phyloP scores from a whole-genome alignment of 768 basidiomycete genomes.

The Royoungia palumana region DNA sequence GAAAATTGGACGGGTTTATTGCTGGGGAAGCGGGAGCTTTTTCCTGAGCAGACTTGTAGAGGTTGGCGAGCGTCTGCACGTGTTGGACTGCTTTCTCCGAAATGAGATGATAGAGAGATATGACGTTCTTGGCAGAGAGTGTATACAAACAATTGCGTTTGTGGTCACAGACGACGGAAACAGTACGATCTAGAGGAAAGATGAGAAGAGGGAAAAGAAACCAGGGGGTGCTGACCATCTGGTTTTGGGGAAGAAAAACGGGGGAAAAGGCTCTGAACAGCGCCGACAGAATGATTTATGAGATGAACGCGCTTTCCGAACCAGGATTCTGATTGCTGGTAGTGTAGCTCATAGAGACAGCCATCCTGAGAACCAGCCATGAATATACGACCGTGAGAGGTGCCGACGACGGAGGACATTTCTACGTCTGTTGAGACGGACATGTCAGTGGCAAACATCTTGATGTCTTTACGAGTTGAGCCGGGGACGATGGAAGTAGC shows the following conservation, averaged over 20 bases:
- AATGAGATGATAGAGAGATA: constrained; percentile 63
- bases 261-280: constrained; percentile 76
- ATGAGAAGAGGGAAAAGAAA: not conserved
- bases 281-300: constrained; percentile 81
- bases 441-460: constrained; percentile 88
- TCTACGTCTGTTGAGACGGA: constrained; percentile 73
- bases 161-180: constrained; percentile 62
- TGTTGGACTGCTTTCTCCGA: constrained; percentile 67
- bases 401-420: constrained; percentile 82
- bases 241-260: constrained; percentile 58
- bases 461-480: constrained; percentile 64
- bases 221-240: constrained; percentile 52
- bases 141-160: constrained; percentile 76
- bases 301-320: constrained; percentile 84
- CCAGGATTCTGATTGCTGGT: constrained; percentile 89
- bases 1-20: constrained; percentile 65
- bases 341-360: constrained; percentile 87
- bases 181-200: constrained; percentile 59
- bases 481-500: constrained; percentile 46
- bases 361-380: constrained; percentile 86
- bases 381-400: constrained; percentile 82
- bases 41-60: constrained; percentile 75
- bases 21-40: constrained; percentile 77
- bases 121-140: constrained; percentile 59
- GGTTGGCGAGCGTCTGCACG: constrained; percentile 68